Evolutionary conservation across 441 rosid species (phyloP).

Genomic region (Populus hybrid): DNA sequence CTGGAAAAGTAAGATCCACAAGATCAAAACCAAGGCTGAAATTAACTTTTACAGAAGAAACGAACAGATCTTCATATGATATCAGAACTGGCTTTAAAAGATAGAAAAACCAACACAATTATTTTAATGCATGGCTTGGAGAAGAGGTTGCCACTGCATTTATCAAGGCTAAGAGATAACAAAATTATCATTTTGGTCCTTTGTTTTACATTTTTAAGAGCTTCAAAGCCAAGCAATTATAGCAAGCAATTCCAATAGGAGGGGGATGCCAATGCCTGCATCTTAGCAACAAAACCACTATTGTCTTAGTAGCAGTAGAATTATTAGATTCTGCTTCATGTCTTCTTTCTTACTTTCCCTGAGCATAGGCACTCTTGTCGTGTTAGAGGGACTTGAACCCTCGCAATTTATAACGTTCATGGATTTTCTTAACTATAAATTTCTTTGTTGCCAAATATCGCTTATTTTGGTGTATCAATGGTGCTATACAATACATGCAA

Average conservation of each 20-base stretch:
- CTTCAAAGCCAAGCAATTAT: slow-evolving; percentile 1
- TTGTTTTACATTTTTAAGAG: not conserved
- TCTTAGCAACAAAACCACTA: not conserved
- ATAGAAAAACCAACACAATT: not conserved
- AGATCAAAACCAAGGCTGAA: slow-evolving; percentile 16
- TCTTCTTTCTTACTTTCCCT: not conserved
- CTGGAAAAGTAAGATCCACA: slow-evolving; percentile 37
- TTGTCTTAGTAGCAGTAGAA: not conserved
- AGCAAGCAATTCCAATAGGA: slow-evolving; percentile 3
- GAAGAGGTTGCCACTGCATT: not conserved
- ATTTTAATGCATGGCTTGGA: not conserved
- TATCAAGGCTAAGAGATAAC: not conserved
- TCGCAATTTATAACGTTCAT: not conserved
- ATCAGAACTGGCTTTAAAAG: not conserved
- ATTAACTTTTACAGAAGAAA: slow-evolving; percentile 5
- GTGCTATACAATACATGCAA: not conserved
- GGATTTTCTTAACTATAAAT: not conserved
- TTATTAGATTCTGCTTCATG: not conserved
- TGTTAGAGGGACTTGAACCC: not conserved
- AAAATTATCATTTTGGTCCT: not conserved
- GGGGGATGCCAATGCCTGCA: not conserved
- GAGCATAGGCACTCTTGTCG: not conserved
- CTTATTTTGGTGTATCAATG: not conserved
- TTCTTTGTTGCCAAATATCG: not conserved
- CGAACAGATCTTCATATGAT: not conserved